Base-by-base conservation (phyloP, 192 early-diverging fungal genomes). In the Mortierella claussenii region DNA sequence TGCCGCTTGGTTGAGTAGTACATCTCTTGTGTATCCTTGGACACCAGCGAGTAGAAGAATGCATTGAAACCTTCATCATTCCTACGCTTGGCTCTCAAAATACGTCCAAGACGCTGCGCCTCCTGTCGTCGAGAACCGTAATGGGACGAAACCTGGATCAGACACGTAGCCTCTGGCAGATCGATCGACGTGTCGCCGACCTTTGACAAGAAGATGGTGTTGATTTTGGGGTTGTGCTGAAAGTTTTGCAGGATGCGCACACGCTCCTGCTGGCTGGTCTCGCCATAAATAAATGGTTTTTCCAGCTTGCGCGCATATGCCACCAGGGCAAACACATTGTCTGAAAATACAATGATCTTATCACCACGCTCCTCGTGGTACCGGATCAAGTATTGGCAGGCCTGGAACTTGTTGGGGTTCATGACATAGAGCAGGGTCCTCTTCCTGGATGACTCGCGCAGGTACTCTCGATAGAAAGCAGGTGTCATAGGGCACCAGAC, bases 161-260 rank as follows among this genome's bases (percentile, higher is more conserved):
- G 82, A 60, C 95, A 97, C 0, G 95, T 98, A 0, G 98, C 98
- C 69, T 98, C 98, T 20, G 98, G 97, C 32, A 99, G 79, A 84
- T 99, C 97, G 37, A 99, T 95, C 36, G 95, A 96, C n/a, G 98
- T 99, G 79, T 99, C 98, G 67, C 98, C 98, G 49, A 99, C 94
- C 69, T 92, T 94, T 30, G 91, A 93, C 40, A 94, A 66, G 46
- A 92, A 98, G 30, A 94, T 93, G 0, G 97, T 98, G 81, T 93
- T 97, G 64, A 96, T 64, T 23, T 84, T 78, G 1, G 97, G 93
- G 78, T 98, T 96, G 81, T 95, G 87, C 79, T 94, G 94, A 78
- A 99, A 99, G 74, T 98, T 93, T 65, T 94, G 85, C 43, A 99
- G 85, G 59, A 98, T 93, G 12, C 91, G 88, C 78, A 99, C 88